Percentiles rank a stretch among this genome's conserved stretches.
Evolutionary conservation across 1,139 yeast species (phyloP).

Genomic region (Zygotorulaspora mrakii): DNA sequence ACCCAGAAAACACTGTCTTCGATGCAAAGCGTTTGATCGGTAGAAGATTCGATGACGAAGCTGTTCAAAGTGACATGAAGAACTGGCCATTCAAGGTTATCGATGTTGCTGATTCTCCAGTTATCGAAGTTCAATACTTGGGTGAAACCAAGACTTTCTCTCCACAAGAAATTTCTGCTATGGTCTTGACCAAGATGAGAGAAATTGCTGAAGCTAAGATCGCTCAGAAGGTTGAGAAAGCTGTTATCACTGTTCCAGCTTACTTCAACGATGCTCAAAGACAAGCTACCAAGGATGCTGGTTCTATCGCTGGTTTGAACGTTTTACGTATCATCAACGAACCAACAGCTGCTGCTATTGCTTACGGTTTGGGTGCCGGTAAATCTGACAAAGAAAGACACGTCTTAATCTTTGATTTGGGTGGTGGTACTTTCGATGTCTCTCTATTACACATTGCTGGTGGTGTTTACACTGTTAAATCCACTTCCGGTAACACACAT

Average conservation of each 20-base stretch:
- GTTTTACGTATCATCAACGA: constrained; percentile 89
- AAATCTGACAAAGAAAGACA: constrained; percentile 84
- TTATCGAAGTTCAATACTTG: constrained; percentile 66
- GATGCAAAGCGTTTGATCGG: constrained; percentile 90
- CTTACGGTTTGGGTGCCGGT: constrained; percentile 92
- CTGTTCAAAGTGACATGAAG: constrained; percentile 79
- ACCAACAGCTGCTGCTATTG: constrained; percentile 96
- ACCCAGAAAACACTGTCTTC: constrained; percentile 76
- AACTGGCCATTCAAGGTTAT: constrained; percentile 73
- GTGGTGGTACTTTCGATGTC: constrained; percentile 96
- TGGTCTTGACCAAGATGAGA: constrained; percentile 90
- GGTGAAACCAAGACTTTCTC: constrained; percentile 72
- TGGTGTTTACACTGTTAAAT: constrained; percentile 99
- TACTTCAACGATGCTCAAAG: constrained; percentile 95
- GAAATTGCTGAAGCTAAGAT: constrained; percentile 89
- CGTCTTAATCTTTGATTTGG: constrained; percentile 87
- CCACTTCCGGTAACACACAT: constrained; percentile 99
- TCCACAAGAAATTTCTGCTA: constrained; percentile 89
- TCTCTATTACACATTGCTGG: constrained; percentile 95
- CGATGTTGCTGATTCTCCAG: constrained; percentile 74
- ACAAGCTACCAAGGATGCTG: constrained; percentile 95
- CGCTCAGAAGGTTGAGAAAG: constrained; percentile 86
- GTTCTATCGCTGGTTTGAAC: constrained; percentile 87
- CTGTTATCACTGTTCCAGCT: constrained; percentile 95
- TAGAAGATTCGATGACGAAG: constrained; percentile 68